A percentile compares a stretch with the other conserved stretches of the same genome.
phyloP scores from a whole-genome alignment of 1,284 basidiomycete genomes.

The Tilletia walkeri region DNA sequence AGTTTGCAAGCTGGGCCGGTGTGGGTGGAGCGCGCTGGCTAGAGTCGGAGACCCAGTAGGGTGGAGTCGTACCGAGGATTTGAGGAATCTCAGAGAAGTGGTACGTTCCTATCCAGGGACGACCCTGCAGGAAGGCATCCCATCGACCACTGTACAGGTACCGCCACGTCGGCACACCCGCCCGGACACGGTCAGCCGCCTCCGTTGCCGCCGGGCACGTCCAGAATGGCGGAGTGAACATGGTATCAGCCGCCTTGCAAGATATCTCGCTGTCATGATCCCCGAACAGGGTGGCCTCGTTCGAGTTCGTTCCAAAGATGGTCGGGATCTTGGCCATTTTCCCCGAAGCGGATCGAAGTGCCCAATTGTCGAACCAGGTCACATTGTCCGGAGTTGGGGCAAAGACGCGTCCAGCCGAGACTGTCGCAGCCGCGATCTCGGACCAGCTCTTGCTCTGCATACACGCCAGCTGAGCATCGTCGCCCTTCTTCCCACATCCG shows the following conservation, averaged over 20 bases:
- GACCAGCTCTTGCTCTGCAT: constrained; percentile 12
- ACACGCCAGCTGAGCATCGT: constrained; percentile 14
- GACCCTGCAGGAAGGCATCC: constrained; percentile 15
- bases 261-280: constrained; percentile 18
- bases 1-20: not conserved
- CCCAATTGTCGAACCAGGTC: not conserved
- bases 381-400: not conserved
- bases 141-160: constrained; percentile 17
- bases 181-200: constrained; percentile 28
- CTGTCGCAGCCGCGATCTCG: not conserved
- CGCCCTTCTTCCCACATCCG: constrained; percentile 1
- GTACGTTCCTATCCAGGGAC: constrained; percentile 9
- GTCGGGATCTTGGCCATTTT: not conserved
- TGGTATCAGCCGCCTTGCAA: constrained; percentile 12
- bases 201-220: not conserved
- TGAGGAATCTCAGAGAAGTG: constrained; percentile 18
- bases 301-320: not conserved
- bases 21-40: not conserved
- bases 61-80: constrained; percentile 13
- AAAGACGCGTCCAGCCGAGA: not conserved
- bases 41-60: constrained; percentile 6
- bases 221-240: not conserved
- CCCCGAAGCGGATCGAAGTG: not conserved
- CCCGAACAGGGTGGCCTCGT: constrained; percentile 24
- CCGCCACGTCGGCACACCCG: constrained; percentile 31